Evolutionary conservation across 257 asterid genomes (phyloP), one percentile per base, ranked within the genome.

Genomic region (Oldenlandia corymbosa): DNA sequence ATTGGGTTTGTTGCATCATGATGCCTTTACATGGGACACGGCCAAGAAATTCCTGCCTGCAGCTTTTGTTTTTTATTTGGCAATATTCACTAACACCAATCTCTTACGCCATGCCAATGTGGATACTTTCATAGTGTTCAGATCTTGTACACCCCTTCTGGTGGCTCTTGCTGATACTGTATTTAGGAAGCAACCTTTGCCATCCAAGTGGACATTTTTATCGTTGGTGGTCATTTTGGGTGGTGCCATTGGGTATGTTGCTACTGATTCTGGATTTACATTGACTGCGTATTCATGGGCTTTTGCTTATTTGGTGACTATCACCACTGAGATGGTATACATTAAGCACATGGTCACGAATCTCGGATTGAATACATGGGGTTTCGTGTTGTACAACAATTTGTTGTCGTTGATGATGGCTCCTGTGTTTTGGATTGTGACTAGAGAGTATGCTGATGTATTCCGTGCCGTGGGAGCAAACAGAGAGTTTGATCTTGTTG

Each of bases 281-380:
- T 46, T 87, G 72, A 90, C 96, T n/a, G 96, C 96, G 0, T 93
- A 90, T 71, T 84, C 97, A 0, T 93, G 97, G 99, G 99, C 99
- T 23, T 76, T 87, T 55, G 97, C 97, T 0, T 93, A 93, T 72
- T 57, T 93, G 83, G 86, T 93, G 21, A 90, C 97, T 7, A 93
- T 93, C 63, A 93, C 99, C 1, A 90, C 97, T 0, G 97, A 93
- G 80, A 93, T 93, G 99, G 99, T 93, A 39, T 93, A 93, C 73
- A 90, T 93, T 60, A 93, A 93, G 80, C 99, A 89, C 68, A 92
- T 92, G 96, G 99, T 93, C 56, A 93, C 96, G 8, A 93, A 85
- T 80, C 86, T 93, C 7, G 99, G 96, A 23, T 73, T 93, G 81
- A 90, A 83, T 72, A 93, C 97, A 12, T 90, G 99, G 97, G 99